These are phyloP conservation scores for Chytridium lagenaria DNA, from an alignment of 371 early-diverging fungal species.

Conservation along the genomic window DNA sequence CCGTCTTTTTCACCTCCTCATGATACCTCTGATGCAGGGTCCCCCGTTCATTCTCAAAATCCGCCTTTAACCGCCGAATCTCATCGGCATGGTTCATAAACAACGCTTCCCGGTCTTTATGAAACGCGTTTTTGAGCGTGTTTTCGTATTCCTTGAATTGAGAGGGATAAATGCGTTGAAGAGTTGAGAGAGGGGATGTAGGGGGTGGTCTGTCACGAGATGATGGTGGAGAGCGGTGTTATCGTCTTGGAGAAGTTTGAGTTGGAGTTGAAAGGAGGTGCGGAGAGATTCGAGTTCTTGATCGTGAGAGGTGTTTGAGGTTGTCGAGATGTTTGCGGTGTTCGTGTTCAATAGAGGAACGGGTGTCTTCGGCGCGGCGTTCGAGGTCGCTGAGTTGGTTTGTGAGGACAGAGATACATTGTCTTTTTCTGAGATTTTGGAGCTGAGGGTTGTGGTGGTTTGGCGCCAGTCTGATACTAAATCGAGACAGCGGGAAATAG, in stretches of 20 bases:
- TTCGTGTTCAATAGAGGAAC: not conserved
- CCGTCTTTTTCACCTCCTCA: conserved; percentile 16
- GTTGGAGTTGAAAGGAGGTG: not conserved
- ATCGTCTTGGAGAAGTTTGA: conserved; percentile 5
- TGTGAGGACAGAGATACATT: not conserved
- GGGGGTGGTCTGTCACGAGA: not conserved
- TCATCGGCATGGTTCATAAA: not conserved
- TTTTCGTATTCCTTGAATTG: conserved; percentile 15
- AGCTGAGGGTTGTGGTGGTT: not conserved
- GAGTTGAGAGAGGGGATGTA: not conserved
- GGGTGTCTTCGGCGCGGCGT: not conserved
- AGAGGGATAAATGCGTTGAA: not conserved
- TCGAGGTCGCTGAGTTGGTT: not conserved
- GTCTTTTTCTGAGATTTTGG: not conserved
- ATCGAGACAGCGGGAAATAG: no score
- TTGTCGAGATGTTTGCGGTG: not conserved
- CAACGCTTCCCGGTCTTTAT: not conserved
- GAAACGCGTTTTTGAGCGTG: not conserved
- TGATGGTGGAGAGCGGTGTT: not conserved
- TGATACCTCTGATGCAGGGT: conserved; percentile 13
- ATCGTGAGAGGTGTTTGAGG: not conserved
- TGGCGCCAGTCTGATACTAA: no score
- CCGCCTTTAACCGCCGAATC: not conserved
- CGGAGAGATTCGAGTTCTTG: not conserved
- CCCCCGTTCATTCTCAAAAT: conserved; percentile 19